Percentiles rank a stretch among this genome's conserved stretches.
These are phyloP conservation scores for Gossypium davidsonii DNA, from an alignment of 441 rosid genomes.

Conservation along the genomic window DNA sequence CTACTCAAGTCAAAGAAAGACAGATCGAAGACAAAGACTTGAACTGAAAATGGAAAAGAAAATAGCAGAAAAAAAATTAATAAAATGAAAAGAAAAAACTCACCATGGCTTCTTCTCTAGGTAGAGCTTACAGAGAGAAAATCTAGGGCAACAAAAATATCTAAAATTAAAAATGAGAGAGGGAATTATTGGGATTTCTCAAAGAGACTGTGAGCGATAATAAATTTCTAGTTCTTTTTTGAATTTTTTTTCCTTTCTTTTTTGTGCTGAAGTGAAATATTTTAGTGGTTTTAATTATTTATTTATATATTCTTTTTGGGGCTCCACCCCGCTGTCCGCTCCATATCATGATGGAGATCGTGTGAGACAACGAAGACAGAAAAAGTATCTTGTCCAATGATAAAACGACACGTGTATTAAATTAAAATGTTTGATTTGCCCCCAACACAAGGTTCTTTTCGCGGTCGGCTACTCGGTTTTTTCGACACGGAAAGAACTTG, in stretches of 20 bases:
- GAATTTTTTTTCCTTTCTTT: not conserved
- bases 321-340: too few relatives aligned
- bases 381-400: too few relatives aligned
- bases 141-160: not conserved
- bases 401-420: too few relatives aligned
- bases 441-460: too few relatives aligned
- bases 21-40: not conserved
- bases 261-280: not conserved
- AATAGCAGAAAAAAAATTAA: not conserved
- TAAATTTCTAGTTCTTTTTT: not conserved
- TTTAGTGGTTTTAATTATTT: not conserved
- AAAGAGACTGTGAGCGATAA: not conserved
- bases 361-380: too few relatives aligned
- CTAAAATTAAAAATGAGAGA: not conserved
- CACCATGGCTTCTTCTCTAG: slow-evolving; percentile 1
- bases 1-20: not conserved
- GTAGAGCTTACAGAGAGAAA: not conserved
- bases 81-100: not conserved
- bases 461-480: too few relatives aligned
- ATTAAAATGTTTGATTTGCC: too few relatives aligned
- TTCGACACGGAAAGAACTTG: too few relatives aligned
- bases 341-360: too few relatives aligned
- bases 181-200: not conserved
- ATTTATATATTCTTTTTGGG: too few relatives aligned
- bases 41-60: not conserved